Percentiles rank a stretch among this genome's conserved stretches.
phyloP scores from a whole-genome alignment of 345 rosid species.

The Citrus medica region DNA sequence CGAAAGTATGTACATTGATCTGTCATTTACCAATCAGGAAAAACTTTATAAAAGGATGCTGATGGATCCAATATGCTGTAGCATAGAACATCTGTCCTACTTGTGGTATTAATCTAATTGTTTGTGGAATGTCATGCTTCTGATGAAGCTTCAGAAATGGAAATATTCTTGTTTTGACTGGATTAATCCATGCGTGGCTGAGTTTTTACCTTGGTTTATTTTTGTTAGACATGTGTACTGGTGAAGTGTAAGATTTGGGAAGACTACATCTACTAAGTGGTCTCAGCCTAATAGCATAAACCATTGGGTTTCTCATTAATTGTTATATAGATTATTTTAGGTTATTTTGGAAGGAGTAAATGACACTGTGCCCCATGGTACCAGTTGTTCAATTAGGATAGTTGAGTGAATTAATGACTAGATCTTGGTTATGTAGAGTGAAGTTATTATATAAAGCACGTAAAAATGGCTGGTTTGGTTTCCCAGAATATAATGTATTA shows the following conservation, averaged over 20 bases:
- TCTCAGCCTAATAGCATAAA: not conserved
- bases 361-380: not conserved
- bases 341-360: not conserved
- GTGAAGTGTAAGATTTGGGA: not conserved
- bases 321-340: not conserved
- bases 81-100: not conserved
- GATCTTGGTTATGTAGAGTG: not conserved
- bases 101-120: not conserved
- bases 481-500: constrained; percentile 4
- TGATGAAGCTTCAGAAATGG: not conserved
- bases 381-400: not conserved
- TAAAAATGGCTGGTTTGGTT: not conserved
- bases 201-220: not conserved
- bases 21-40: not conserved
- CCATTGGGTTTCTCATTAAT: not conserved
- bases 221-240: not conserved
- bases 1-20: not conserved
- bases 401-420: not conserved
- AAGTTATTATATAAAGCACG: not conserved
- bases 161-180: not conserved
- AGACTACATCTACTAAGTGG: not conserved
- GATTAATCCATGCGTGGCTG: not conserved
- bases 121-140: not conserved
- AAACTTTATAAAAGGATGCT: not conserved
- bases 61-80: not conserved